Conservation (phyloP, 805 yeast species). For the Ascoidea asiatica region DNA sequence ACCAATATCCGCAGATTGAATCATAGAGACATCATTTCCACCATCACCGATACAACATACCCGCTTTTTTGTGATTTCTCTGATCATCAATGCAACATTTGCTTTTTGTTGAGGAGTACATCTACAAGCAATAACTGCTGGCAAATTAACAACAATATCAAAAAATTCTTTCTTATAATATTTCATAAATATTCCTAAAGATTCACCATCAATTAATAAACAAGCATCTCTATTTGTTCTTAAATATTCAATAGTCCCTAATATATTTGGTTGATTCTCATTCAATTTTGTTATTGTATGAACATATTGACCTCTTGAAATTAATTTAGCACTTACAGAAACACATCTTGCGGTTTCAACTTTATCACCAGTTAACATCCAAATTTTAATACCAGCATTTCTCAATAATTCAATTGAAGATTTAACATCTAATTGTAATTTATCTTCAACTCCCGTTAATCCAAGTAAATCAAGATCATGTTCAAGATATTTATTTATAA, state of each 20-base stretch:
- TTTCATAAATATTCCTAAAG: slow-evolving; percentile 55
- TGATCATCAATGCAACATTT: slow-evolving; percentile 74
- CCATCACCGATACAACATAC: slow-evolving; percentile 99
- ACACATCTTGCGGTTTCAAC: slow-evolving; percentile 98
- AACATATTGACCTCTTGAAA: slow-evolving; percentile 86
- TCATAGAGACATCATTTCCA: slow-evolving; percentile 98
- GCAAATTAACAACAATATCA: slow-evolving; percentile 59
- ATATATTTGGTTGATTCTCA: slow-evolving; percentile 49
- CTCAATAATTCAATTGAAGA: slow-evolving; percentile 82
- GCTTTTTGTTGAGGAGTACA: slow-evolving; percentile 99
- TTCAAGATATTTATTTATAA: slow-evolving; percentile 60
- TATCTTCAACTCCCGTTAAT: slow-evolving; percentile 94
- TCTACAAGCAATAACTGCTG: slow-evolving; percentile 96
- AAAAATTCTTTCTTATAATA: slow-evolving; percentile 63
- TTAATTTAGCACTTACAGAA: slow-evolving; percentile 87
- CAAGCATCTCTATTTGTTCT: slow-evolving; percentile 43
- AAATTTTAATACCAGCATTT: slow-evolving; percentile 92
- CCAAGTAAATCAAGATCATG: slow-evolving; percentile 78
- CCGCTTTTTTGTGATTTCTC: slow-evolving; percentile 69
- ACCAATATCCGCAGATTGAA: slow-evolving; percentile 97
- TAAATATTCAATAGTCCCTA: slow-evolving; percentile 63
- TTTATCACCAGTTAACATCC: slow-evolving; percentile 99
- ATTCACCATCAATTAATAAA: slow-evolving; percentile 87
- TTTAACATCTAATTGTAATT: slow-evolving; percentile 82
- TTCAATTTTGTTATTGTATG: slow-evolving; percentile 65